Conservation (phyloP, 1,284 basidiomycete species). For the Sanghuangporus weigelae region DNA sequence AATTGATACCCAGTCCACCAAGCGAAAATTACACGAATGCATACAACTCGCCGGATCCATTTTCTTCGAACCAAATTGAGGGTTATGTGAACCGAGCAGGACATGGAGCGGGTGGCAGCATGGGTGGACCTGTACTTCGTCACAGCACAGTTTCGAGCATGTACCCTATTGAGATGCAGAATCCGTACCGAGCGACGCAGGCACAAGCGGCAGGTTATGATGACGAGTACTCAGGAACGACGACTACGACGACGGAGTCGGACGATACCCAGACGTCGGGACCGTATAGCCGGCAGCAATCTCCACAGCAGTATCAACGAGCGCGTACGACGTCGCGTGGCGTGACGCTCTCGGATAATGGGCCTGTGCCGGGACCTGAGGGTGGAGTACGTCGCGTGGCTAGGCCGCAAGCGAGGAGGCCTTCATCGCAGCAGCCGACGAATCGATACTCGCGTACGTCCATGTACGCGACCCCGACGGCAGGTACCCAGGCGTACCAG, state of each 20-base stretch:
- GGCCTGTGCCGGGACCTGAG: slow-evolving; percentile 72
- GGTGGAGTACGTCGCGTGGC: slow-evolving; percentile 64
- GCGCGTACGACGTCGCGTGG: slow-evolving; percentile 41
- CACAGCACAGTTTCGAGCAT: slow-evolving; percentile 33
- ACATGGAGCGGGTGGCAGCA: slow-evolving; percentile 22
- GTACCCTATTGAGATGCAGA: slow-evolving; percentile 47
- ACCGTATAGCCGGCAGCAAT: slow-evolving; percentile 20
- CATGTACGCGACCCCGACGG: slow-evolving; percentile 16
- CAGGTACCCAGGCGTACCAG: slow-evolving; percentile 29
- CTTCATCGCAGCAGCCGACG: slow-evolving; percentile 55
- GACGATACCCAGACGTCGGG: slow-evolving; percentile 7
- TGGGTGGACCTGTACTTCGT: slow-evolving; percentile 35
- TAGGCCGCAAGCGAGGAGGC: slow-evolving; percentile 43
- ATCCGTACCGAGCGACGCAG: slow-evolving; percentile 41
- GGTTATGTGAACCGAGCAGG: slow-evolving; percentile 37
- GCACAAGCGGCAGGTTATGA: slow-evolving; percentile 34
- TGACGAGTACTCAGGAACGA: slow-evolving; percentile 28
- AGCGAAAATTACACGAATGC: slow-evolving; percentile 33
- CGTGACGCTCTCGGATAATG: slow-evolving; percentile 70
- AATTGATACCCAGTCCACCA: slow-evolving; percentile 49
- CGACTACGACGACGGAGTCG: slow-evolving; percentile 15
- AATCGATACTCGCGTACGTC: slow-evolving; percentile 70
- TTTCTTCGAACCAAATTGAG: slow-evolving; percentile 30
- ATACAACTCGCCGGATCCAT: slow-evolving; percentile 23
- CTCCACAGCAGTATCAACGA: slow-evolving; percentile 22